Percentiles rank a stretch among this genome's conserved stretches.
phyloP scores from a whole-genome alignment of 2,329 filamentous ascomycete species.

The Ophiosphaerella korrae region DNA sequence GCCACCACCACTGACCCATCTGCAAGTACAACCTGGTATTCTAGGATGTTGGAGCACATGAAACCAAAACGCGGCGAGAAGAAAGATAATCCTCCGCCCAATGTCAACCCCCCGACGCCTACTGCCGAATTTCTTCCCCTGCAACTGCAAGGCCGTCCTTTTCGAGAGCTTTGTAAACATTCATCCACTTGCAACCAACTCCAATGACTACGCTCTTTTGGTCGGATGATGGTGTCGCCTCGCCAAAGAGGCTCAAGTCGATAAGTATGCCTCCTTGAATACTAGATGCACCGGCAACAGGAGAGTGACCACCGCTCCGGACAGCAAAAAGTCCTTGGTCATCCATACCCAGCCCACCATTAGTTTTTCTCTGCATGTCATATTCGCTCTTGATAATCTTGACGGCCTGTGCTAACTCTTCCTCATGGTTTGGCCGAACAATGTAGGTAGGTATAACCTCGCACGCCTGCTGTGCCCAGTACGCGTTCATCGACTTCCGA shows the following conservation, averaged over 20 bases:
- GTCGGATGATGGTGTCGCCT: constrained; percentile 10
- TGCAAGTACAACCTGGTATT: constrained; percentile 47
- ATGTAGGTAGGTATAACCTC: constrained; percentile 40
- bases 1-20: constrained; percentile 40
- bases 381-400: constrained; percentile 34
- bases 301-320: constrained; percentile 54
- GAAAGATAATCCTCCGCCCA: constrained; percentile 46
- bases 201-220: constrained; percentile 17
- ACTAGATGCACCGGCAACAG: constrained; percentile 24
- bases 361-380: constrained; percentile 23
- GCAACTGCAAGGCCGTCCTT: constrained; percentile 18
- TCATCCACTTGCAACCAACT: constrained; percentile 24
- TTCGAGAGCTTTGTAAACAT: constrained; percentile 22
- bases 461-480: constrained; percentile 44
- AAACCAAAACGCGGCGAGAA: constrained; percentile 38
- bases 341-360: background rate
- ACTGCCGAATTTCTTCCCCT: constrained; percentile 34
- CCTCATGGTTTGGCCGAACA: constrained; percentile 31
- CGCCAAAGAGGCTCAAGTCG: constrained; percentile 21
- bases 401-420: constrained; percentile 37
- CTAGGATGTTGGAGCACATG: constrained; percentile 39
- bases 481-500: constrained; percentile 17
- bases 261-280: constrained; percentile 25
- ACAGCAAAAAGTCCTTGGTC: constrained; percentile 49
- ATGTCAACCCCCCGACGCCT: constrained; percentile 38